Conservation (phyloP, 345 rosid species). For the Adansonia digitata region DNA sequence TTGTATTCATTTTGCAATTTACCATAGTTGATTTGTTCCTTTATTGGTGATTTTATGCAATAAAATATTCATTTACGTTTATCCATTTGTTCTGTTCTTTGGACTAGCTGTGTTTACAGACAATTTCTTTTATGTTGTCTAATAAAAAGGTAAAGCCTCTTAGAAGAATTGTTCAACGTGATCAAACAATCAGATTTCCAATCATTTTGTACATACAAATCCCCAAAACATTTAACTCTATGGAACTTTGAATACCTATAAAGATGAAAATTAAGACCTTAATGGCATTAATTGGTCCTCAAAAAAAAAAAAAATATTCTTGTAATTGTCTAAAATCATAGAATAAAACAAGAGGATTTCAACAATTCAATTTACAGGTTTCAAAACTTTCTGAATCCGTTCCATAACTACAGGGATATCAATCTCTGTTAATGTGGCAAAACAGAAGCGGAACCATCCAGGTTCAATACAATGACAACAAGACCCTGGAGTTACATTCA, state of each 20-base stretch:
- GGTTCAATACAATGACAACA: constrained; percentile 94
- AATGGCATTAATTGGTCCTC: neutral
- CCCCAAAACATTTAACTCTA: neutral
- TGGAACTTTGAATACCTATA: no score
- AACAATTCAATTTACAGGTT: constrained; percentile 58
- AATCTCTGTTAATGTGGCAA: constrained; percentile 52
- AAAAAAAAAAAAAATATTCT: neutral
- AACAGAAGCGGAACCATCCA: constrained; percentile 88
- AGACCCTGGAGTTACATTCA: constrained; percentile 81
- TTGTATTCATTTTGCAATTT: constrained; percentile 36
- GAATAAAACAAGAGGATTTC: constrained; percentile 30
- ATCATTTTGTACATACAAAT: neutral
- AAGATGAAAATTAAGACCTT: neutral
- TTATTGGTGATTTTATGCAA: constrained; percentile 26
- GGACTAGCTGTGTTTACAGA: neutral
- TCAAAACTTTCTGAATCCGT: constrained; percentile 55
- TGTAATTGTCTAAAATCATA: constrained; percentile 12
- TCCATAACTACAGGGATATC: constrained; percentile 62
- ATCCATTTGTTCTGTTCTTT: neutral
- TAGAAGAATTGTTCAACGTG: neutral
- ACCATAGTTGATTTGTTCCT: constrained; percentile 22
- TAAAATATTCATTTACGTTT: constrained; percentile 33
- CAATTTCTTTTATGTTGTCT: neutral
- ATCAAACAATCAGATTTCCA: constrained; percentile 15
- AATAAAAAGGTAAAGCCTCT: neutral